These are phyloP conservation scores for Tylopilus subfusipes DNA, from an alignment of 768 basidiomycete genomes.

Conservation along the genomic window DNA sequence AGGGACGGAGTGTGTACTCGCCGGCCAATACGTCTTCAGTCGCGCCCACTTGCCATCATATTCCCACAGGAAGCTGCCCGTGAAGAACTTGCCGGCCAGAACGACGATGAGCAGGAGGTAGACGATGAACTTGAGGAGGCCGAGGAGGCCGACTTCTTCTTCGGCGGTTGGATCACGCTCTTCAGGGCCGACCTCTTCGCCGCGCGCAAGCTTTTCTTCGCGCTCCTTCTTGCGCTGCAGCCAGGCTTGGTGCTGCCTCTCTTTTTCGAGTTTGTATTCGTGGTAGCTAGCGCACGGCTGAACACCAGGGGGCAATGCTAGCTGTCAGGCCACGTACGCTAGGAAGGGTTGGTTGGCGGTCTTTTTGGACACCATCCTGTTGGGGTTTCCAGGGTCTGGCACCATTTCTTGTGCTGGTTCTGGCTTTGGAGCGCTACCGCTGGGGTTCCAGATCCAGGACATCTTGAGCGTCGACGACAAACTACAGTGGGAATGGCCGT, in stretches of 20 bases:
- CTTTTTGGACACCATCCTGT: slow-evolving; percentile 75
- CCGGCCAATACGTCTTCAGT: slow-evolving; percentile 63
- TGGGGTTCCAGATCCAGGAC: slow-evolving; percentile 63
- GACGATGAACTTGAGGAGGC: slow-evolving; percentile 67
- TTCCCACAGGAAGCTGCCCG: slow-evolving; percentile 86
- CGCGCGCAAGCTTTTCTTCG: slow-evolving; percentile 67
- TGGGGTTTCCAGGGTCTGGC: slow-evolving; percentile 59
- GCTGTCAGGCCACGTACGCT: slow-evolving; percentile 47
- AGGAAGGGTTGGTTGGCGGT: slow-evolving; percentile 83
- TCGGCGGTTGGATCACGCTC: slow-evolving; percentile 71
- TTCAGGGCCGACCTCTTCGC: slow-evolving; percentile 69
- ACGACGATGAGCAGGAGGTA: slow-evolving; percentile 49
- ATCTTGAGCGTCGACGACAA: slow-evolving; percentile 33
- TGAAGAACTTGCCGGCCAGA: slow-evolving; percentile 78
- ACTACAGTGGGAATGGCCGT: background rate
- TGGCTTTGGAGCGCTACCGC: slow-evolving; percentile 35
- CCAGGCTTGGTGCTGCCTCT: slow-evolving; percentile 61
- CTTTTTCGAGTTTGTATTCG: slow-evolving; percentile 61
- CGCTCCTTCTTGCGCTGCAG: slow-evolving; percentile 66
- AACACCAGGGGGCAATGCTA: background rate
- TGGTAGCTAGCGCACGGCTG: slow-evolving; percentile 47
- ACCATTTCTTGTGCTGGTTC: slow-evolving; percentile 48
- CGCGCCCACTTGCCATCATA: slow-evolving; percentile 61
- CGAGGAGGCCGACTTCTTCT: slow-evolving; percentile 60
- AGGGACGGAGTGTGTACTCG: slow-evolving; percentile 28